Percentiles rank a stretch among this genome's conserved stretches.
phyloP scores from a whole-genome alignment of 768 basidiomycete genomes.

The Pisolithus tinctorius region DNA sequence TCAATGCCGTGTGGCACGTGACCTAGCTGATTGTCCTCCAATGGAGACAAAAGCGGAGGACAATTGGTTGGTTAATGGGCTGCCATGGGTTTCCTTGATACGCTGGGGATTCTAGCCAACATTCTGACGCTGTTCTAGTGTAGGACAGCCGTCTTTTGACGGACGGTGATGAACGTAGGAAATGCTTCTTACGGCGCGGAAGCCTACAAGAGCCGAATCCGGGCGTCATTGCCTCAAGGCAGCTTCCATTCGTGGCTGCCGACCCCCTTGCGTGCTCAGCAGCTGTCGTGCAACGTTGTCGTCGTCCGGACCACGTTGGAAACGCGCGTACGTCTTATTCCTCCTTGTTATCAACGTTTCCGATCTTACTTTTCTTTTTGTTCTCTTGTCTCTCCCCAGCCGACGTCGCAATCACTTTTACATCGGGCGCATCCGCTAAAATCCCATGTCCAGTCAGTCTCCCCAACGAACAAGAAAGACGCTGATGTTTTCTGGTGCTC shows the following conservation, averaged over 20 bases:
- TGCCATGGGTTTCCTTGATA: too few relatives aligned
- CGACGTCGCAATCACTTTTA: constrained; percentile 14
- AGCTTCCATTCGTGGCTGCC: constrained; percentile 51
- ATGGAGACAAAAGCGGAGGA: too few relatives aligned
- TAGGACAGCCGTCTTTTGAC: background rate
- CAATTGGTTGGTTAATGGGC: background rate
- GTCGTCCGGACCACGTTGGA: constrained; percentile 51
- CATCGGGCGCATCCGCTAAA: constrained; percentile 17
- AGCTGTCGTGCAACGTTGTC: constrained; percentile 35
- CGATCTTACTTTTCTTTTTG: constrained; percentile 27
- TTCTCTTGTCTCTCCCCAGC: constrained; percentile 19
- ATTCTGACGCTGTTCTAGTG: background rate
- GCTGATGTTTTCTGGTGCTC: constrained; percentile 40
- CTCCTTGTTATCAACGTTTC: constrained; percentile 24
- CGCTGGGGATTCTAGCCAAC: background rate
- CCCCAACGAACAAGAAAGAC: constrained; percentile 53
- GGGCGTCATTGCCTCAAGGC: constrained; percentile 30
- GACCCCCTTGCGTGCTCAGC: constrained; percentile 49
- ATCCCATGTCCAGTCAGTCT: constrained; percentile 51
- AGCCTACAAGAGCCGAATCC: constrained; percentile 7
- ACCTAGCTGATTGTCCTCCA: too few relatives aligned
- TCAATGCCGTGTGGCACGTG: too few relatives aligned
- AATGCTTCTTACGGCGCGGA: constrained; percentile 2
- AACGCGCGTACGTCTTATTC: constrained; percentile 41
- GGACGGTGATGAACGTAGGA: constrained; percentile 9